Conservation (phyloP, 441 rosid species). For the Croton laevigatus region DNA sequence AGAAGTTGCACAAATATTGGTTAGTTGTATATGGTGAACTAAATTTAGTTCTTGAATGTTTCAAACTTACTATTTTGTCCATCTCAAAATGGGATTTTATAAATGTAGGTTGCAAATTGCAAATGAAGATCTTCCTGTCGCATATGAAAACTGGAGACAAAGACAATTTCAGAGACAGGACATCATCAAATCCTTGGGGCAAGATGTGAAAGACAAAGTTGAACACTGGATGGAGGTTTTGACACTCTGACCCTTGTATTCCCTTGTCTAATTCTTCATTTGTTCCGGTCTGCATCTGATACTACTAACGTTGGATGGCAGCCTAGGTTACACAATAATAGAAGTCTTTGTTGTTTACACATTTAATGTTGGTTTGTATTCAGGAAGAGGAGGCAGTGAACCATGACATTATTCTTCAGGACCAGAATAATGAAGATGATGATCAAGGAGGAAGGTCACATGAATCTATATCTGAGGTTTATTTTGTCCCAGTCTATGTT, state of each 20-base stretch:
- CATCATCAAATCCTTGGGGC: conserved; percentile 53
- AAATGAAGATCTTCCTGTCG: conserved; percentile 65
- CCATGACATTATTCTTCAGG: not conserved
- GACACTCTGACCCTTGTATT: conserved; percentile 18
- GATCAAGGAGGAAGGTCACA: conserved; percentile 9
- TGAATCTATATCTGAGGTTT: conserved; percentile 12
- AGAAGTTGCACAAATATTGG: conserved; percentile 88
- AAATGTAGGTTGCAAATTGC: conserved; percentile 65
- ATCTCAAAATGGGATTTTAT: conserved; percentile 15
- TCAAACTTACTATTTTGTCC: conserved; percentile 19
- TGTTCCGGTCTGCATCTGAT: not conserved
- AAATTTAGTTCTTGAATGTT: conserved; percentile 10
- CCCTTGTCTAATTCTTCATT: not conserved
- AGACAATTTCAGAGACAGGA: conserved; percentile 47
- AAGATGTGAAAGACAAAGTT: conserved; percentile 51
- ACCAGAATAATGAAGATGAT: conserved; percentile 9
- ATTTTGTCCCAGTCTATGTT: not conserved
- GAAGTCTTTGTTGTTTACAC: conserved; percentile 5
- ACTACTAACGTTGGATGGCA: conserved; percentile 4
- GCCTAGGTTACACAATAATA: conserved; percentile 1
- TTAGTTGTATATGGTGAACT: conserved; percentile 40
- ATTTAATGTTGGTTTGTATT: conserved; percentile 15
- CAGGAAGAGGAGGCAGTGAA: conserved; percentile 11
- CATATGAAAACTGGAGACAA: conserved; percentile 67
- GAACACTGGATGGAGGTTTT: conserved; percentile 52